Base-by-base conservation (phyloP, 768 basidiomycete species). In the Lanmaoa pseudosensibilis region DNA sequence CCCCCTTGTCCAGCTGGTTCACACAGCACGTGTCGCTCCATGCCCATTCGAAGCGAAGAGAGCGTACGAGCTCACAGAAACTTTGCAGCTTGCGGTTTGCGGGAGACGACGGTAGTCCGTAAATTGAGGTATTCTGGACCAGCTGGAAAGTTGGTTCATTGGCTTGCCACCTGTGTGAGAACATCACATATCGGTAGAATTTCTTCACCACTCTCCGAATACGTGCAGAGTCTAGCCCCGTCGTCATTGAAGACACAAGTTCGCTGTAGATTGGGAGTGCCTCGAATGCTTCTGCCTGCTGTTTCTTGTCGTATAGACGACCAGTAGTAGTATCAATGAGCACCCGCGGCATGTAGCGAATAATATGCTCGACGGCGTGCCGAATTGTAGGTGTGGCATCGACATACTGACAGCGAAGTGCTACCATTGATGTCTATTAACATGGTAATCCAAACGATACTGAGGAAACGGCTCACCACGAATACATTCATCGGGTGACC, bases 21-120 rank as follows among this genome's bases (percentile, higher is more conserved):
- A 61, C 23, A 8, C 60, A 61, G 19, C 59, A 59, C 1, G 59
- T 60, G 15, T 59, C 59, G 3, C 23, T 45, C 58, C 58, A 59
- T 5, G 44, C 57, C 59, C 59, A 60, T 4, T 11, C 21, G 18
- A 58, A 57, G 1, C 16, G 9, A 16, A 48, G 34, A 13, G 27
- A 15, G 0, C n/a, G 36, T 0, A 19, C 41, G 1, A 58, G 37
- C 2, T 4, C 1, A 21, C 50, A 58, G 33, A 60, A 50, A 1
- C 2, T 12, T 21, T 38, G 19, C 4, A 61, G n/a, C 21, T 61
- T 61, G 39, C 2, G 12, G 23, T 41, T 46, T 11, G 33, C 13
- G 1, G 25, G 27, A 4, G 58, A 46, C 11, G 4, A 5, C 1
- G 25, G 6, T 10, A 60, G 40, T 18, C 19, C 40, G 4, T 50